These are phyloP conservation scores for Hypoxylon sp. DNA, from an alignment of 2,329 filamentous ascomycete genomes.

Conservation along the genomic window DNA sequence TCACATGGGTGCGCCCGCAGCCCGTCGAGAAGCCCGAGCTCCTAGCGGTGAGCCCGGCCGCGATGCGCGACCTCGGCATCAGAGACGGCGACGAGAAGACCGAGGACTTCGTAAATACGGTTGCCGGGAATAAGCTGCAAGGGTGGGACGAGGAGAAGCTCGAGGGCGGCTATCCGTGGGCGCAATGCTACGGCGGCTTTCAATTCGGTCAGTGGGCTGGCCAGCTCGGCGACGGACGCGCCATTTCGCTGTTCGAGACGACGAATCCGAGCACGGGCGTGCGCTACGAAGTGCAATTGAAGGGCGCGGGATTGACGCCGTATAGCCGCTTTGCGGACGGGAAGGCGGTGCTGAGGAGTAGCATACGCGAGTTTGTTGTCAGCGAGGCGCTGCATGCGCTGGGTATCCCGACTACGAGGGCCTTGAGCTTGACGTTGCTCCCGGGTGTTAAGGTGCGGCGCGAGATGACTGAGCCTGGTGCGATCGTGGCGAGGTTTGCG, in stretches of 20 bases:
- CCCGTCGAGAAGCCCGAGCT: conserved; percentile 80
- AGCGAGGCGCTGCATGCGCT: conserved; percentile 91
- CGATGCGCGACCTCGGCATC: conserved; percentile 86
- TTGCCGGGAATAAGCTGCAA: conserved; percentile 85
- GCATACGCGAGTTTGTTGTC: conserved; percentile 93
- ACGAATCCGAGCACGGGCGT: conserved; percentile 79
- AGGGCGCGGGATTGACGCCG: conserved; percentile 92
- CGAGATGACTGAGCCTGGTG: conserved; percentile 88
- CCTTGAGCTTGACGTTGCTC: conserved; percentile 83
- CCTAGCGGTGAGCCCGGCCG: conserved; percentile 82
- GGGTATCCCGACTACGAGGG: conserved; percentile 87
- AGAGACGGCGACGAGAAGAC: conserved; percentile 75
- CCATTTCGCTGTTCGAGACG: conserved; percentile 93
- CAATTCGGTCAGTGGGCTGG: conserved; percentile 92
- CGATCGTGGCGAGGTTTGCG: conserved; percentile 92
- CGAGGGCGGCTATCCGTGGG: conserved; percentile 91
- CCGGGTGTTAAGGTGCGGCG: conserved; percentile 80
- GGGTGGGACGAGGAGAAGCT: conserved; percentile 79
- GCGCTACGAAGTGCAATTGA: conserved; percentile 92
- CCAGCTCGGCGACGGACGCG: conserved; percentile 93
- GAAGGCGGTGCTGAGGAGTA: conserved; percentile 91
- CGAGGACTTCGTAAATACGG: conserved; percentile 81
- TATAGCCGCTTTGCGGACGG: conserved; percentile 98
- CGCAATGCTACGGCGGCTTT: conserved; percentile 94
- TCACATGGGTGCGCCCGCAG: conserved; percentile 91